Base-by-base conservation (phyloP, 352 stramenopile species). In the Paralagenidium karlingii region DNA sequence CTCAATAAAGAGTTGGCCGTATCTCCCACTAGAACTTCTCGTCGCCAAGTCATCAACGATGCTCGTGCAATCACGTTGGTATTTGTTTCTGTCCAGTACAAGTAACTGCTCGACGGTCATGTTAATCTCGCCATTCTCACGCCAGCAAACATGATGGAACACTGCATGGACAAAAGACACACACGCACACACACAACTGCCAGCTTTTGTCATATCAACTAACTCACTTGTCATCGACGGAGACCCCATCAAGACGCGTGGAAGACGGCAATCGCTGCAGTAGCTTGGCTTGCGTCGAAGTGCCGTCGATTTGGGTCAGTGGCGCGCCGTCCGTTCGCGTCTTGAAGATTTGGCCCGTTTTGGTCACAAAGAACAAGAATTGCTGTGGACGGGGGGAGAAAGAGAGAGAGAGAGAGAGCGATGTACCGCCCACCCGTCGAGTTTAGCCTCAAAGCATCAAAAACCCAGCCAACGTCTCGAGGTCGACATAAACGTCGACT, bases 61-160 rank as follows among this genome's bases (percentile, higher is more conserved):
- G 73, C 73, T 15, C 55, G 55, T n/a, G 60, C 68, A 12, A 87
- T 37, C 3, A 64, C 49, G 36, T 87, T 82, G 8, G 55, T 51
- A 49, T 83, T 87, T 19, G 39, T 71, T 30, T 87, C 73, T 33
- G 57, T 69, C 73, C 73, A 87, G 44, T 84, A 87, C 3, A 81
- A 10, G 40, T 63, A 78, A 38, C 63, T 78, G n/a, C n/a, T n/a
- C n/a, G n/a, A n/a, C n/a, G n/a, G n/a, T n/a, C n/a, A n/a, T n/a
- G n/a, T n/a, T n/a, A n/a, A n/a, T n/a, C n/a, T n/a, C n/a, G n/a
- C n/a, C n/a, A 24, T n/a, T 29, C n/a, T 20, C 8, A 52, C 37
- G 22, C 36, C 45, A 16, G 20, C 2, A 43, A 44, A n/a, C n/a
- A n/a, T 8, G 30, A 42, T 12, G 9, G 15, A 53, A 33, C 25